Evolutionary conservation across 495 filamentous ascomycete genomes (phyloP).

Genomic region (Lasiosphaeria hispida): DNA sequence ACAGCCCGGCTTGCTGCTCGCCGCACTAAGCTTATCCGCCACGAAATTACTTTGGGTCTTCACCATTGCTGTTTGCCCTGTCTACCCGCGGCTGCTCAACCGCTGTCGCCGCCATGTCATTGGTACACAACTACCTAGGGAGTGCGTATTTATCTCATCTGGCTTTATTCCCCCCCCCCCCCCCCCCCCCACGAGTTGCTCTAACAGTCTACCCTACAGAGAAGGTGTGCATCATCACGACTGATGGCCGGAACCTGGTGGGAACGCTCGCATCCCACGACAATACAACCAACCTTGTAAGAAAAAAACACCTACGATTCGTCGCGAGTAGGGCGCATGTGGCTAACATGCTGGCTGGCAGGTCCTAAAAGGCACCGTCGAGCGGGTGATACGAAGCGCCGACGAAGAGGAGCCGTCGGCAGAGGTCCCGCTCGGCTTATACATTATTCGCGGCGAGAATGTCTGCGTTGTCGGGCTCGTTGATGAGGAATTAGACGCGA

Average conservation of each 20-base stretch:
- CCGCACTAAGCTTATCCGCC: too few relatives aligned
- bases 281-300: constrained; percentile 83
- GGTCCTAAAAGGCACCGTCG: constrained; percentile 77
- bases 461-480: constrained; percentile 88
- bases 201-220: constrained; percentile 50
- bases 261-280: constrained; percentile 85
- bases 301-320: background rate
- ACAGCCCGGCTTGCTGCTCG: too few relatives aligned
- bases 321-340: background rate
- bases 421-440: constrained; percentile 81
- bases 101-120: too few relatives aligned
- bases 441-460: constrained; percentile 90
- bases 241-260: constrained; percentile 84
- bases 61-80: too few relatives aligned
- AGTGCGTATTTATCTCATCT: too few relatives aligned
- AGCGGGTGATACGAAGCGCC: constrained; percentile 80
- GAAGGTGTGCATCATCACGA: constrained; percentile 86
- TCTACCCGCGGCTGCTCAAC: too few relatives aligned
- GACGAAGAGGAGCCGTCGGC: constrained; percentile 81
- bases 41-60: too few relatives aligned
- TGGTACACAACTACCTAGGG: too few relatives aligned
- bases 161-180: too few relatives aligned
- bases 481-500: constrained; percentile 80
- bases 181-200: background rate
- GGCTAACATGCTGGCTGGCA: constrained; percentile 18